phyloP scores from a whole-genome alignment of 805 yeast genomes.

The Allodekkera sacchari region DNA sequence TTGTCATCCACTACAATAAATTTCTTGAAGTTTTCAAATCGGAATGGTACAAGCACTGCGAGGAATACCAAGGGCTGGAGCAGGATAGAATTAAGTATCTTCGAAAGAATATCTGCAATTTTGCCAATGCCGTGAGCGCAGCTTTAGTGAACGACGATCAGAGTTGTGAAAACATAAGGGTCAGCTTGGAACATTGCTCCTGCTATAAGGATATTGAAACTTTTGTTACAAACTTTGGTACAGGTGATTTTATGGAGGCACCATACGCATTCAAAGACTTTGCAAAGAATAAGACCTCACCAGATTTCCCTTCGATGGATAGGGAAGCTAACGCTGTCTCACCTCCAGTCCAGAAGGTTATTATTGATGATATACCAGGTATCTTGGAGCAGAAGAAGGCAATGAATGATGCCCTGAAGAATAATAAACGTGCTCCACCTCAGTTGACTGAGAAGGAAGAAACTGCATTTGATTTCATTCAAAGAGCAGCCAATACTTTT shows the following conservation, averaged over 20 bases:
- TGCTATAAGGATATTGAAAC: constrained; percentile 48
- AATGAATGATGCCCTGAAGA: constrained; percentile 5
- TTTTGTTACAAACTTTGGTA: constrained; percentile 47
- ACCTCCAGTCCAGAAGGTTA: constrained; percentile 1
- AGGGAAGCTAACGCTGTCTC: neutral
- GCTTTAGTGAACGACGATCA: constrained; percentile 75
- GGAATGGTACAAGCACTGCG: constrained; percentile 64
- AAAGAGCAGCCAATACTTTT: constrained; percentile 23
- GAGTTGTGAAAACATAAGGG: constrained; percentile 62
- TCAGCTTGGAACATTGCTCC: constrained; percentile 59
- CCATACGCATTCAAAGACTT: constrained; percentile 62
- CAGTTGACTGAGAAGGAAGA: constrained; percentile 18
- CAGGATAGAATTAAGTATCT: constrained; percentile 62
- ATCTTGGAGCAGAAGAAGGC: constrained; percentile 5
- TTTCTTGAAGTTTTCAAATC: constrained; percentile 55
- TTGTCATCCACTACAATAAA: constrained; percentile 45
- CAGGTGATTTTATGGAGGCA: constrained; percentile 54
- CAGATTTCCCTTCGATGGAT: neutral
- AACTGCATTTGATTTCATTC: constrained; percentile 18
- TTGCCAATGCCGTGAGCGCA: constrained; percentile 63
- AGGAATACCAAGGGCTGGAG: constrained; percentile 58
- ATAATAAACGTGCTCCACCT: constrained; percentile 22
- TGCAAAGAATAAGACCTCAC: constrained; percentile 21
- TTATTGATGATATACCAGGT: constrained; percentile 11
- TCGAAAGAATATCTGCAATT: constrained; percentile 70